Evolutionary conservation across 1,284 basidiomycete species (phyloP).

Genomic region (Cryptococcus jaspeensis): DNA sequence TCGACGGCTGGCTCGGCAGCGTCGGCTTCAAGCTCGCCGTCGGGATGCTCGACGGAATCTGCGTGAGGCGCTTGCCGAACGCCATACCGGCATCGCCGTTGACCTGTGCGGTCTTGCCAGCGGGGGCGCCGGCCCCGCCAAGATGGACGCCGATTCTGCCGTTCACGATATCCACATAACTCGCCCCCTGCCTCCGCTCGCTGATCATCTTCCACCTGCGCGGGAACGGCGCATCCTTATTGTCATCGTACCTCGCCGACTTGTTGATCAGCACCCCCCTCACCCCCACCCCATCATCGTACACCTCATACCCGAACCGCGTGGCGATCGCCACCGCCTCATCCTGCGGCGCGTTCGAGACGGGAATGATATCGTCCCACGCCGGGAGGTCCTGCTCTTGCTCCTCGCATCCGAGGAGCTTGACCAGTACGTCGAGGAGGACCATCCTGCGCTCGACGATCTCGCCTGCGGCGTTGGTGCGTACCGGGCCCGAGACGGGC

Average conservation of each 20-base stretch:
- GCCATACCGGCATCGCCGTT: neutral
- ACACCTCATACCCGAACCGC: conserved; percentile 45
- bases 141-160: conserved; percentile 56
- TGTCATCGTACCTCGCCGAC: conserved; percentile 61
- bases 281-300: conserved; percentile 35
- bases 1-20: neutral
- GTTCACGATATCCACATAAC: conserved; percentile 73
- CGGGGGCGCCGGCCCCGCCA: conserved; percentile 6
- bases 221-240: conserved; percentile 60
- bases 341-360: conserved; percentile 24
- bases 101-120: neutral
- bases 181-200: conserved; percentile 62
- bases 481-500: conserved; percentile 41
- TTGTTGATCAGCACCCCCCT: conserved; percentile 59
- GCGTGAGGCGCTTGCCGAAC: too few species aligned
- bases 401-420: conserved; percentile 53
- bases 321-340: conserved; percentile 38
- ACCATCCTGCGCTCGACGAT: conserved; percentile 42
- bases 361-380: conserved; percentile 43
- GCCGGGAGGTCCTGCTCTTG: conserved; percentile 46
- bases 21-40: neutral
- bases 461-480: conserved; percentile 34
- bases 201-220: conserved; percentile 68
- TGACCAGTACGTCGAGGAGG: conserved; percentile 37
- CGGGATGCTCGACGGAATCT: too few species aligned